Evolutionary conservation across 768 basidiomycete species (phyloP).

Genomic region (Cystofilobasidium bisporidii): DNA sequence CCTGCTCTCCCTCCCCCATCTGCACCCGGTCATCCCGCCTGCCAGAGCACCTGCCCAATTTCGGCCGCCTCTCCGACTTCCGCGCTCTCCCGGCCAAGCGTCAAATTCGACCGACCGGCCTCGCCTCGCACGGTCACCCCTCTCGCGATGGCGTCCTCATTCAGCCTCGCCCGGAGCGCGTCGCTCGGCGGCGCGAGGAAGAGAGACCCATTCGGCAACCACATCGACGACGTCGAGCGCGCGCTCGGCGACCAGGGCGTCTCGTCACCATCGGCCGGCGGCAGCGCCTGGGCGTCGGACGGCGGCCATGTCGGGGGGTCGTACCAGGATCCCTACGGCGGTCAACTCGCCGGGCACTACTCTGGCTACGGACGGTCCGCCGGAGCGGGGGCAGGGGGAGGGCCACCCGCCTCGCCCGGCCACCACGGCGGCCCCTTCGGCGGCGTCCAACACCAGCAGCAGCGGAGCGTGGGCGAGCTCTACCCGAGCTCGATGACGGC

Average conservation of each 20-base stretch:
- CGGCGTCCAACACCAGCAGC: neutral
- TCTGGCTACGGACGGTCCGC: conserved; percentile 1
- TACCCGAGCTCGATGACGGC: conserved; percentile 15
- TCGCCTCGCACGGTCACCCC: too few relatives aligned
- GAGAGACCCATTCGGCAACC: conserved; percentile 24
- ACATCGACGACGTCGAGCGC: conserved; percentile 27
- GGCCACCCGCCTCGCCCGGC: neutral
- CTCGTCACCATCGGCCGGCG: neutral
- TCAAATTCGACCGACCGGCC: too few relatives aligned
- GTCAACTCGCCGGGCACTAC: neutral
- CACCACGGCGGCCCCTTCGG: neutral
- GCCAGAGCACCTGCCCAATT: too few relatives aligned
- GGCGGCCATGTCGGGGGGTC: neutral
- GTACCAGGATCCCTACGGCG: neutral
- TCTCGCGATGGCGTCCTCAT: conserved; percentile 3
- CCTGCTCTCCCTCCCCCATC: neutral
- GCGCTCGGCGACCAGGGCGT: conserved; percentile 15
- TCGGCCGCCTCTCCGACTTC: too few relatives aligned
- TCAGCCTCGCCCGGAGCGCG: conserved; percentile 22
- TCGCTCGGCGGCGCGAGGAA: conserved; percentile 22
- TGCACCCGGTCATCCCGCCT: too few relatives aligned
- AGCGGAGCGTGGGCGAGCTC: conserved; percentile 15
- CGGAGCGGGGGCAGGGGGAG: neutral
- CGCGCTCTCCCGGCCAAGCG: too few relatives aligned
- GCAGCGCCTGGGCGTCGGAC: neutral